Conservation (phyloP, 2,329 filamentous ascomycete genomes). For the Ceratocystis destructans region DNA sequence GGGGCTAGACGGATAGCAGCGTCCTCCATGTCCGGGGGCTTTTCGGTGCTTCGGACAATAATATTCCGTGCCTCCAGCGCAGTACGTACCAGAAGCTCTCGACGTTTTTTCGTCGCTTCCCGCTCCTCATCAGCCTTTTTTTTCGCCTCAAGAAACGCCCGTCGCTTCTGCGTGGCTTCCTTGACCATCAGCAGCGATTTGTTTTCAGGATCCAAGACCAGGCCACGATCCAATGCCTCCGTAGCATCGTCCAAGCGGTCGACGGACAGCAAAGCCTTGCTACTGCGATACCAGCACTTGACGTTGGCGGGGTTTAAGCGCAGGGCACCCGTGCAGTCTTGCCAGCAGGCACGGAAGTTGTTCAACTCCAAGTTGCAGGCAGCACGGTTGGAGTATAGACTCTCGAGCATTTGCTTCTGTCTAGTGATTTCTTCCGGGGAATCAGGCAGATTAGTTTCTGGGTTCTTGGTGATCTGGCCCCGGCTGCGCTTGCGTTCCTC, state of each 20-base stretch:
- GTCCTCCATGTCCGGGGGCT: constrained; percentile 80
- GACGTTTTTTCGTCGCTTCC: constrained; percentile 38
- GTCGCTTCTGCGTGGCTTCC: constrained; percentile 48
- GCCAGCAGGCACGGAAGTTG: constrained; percentile 77
- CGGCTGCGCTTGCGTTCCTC: constrained; percentile 44
- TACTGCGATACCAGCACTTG: constrained; percentile 83
- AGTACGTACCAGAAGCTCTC: constrained; percentile 48
- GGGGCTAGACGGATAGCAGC: constrained; percentile 55
- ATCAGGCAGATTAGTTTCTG: constrained; percentile 25
- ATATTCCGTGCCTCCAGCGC: constrained; percentile 60
- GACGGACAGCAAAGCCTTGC: constrained; percentile 62
- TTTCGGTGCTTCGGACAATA: constrained; percentile 47
- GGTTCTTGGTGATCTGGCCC: constrained; percentile 26
- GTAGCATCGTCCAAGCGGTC: constrained; percentile 67
- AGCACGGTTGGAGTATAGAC: constrained; percentile 73
- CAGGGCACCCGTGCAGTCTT: constrained; percentile 70
- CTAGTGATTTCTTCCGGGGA: constrained; percentile 43
- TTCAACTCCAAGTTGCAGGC: constrained; percentile 76
- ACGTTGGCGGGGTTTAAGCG: constrained; percentile 66
- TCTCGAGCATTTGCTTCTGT: constrained; percentile 55
- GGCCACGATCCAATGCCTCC: constrained; percentile 61
- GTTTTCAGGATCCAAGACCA: constrained; percentile 60
- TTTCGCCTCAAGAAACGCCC: constrained; percentile 40
- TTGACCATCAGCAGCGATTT: constrained; percentile 48
- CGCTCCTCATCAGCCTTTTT: constrained; percentile 43